These are phyloP conservation scores for Candida fluviatilis DNA, from an alignment of 805 yeast species.

Conservation along the genomic window DNA sequence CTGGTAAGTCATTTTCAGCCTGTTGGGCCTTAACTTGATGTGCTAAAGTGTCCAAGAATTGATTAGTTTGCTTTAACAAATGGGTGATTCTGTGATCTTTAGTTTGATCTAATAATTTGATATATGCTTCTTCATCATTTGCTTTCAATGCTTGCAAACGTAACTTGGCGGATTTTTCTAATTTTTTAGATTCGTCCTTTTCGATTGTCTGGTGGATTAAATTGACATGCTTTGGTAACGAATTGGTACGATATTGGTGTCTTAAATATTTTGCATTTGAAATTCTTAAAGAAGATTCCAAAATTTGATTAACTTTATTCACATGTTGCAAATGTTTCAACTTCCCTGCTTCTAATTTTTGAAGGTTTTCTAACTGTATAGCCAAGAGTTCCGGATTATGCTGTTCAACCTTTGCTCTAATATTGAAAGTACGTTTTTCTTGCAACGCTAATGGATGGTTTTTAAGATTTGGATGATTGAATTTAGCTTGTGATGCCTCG, in stretches of 20 bases:
- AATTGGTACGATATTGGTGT: slow-evolving; percentile 20
- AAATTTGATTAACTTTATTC: slow-evolving; percentile 37
- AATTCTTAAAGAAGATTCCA: slow-evolving; percentile 23
- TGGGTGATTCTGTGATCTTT: slow-evolving; percentile 86
- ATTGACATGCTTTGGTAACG: slow-evolving; percentile 31
- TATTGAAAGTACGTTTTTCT: slow-evolving; percentile 64
- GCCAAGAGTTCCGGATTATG: slow-evolving; percentile 74
- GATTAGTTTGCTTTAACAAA: slow-evolving; percentile 73
- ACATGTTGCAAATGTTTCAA: slow-evolving; percentile 50
- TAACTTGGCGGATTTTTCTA: slow-evolving; percentile 80
- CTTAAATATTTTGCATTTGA: slow-evolving; percentile 18
- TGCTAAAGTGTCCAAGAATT: slow-evolving; percentile 72
- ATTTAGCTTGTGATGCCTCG: slow-evolving; percentile 54
- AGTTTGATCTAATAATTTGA: slow-evolving; percentile 78
- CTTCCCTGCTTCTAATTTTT: slow-evolving; percentile 49
- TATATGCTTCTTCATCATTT: slow-evolving; percentile 84
- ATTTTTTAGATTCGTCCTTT: slow-evolving; percentile 69
- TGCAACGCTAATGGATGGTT: slow-evolving; percentile 55
- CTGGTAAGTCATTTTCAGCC: slow-evolving; percentile 33
- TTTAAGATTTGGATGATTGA: slow-evolving; percentile 46
- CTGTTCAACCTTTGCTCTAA: slow-evolving; percentile 65
- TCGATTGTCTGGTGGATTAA: slow-evolving; percentile 56
- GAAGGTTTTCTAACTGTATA: slow-evolving; percentile 70
- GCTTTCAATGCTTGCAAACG: slow-evolving; percentile 84
- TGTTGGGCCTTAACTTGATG: slow-evolving; percentile 79